Evolutionary conservation across 768 basidiomycete species (phyloP), one percentile per base, ranked within the genome.

Genomic region (Lactarius hatsudake): DNA sequence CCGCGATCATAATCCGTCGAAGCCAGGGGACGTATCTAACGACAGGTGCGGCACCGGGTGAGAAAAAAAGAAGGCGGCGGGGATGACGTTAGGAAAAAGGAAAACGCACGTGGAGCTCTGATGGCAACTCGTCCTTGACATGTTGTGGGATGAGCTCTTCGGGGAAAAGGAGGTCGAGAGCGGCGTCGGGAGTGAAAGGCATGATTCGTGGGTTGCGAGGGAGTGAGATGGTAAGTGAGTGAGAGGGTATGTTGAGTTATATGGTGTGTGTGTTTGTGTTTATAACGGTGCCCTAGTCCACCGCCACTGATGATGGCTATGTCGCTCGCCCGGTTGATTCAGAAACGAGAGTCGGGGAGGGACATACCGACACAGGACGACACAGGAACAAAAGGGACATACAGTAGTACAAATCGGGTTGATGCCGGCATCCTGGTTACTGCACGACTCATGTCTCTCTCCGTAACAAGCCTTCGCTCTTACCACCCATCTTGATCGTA

Each of bases 21-120:
- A 0, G 94, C 87, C 23, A 99, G 83, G 0, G 97, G 97, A 59
- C 97, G 94, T 28, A 98, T 86, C 96, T 97, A 64, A 32, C 30
- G 28, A 15, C 17, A 30, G 8, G 7, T 9, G 28, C 17, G 51
- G 17, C 20, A 26, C 18, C n/a, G 30, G 30, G 30, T 62, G 40
- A 28, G 26, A n/a, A 48, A 48, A 48, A 48, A 17, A 9, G 3
- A 23, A 34, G n/a, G 13, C 2, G 45, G 45, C 8, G 20, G 17
- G 30, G 5, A 26, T 12, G 36, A 57, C 42, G 26, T 57, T 13
- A 30, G 40, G 40, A 4, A 5, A 30, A n/a, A 10, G 17, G 34
- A 55, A 32, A 12, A 79, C 83, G 68, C 74, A 92, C 90, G 74
- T 91, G 89, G 28, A 92, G 80, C 66, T 87, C 89, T 9, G 81